Conservation (phyloP, 768 basidiomycete genomes). For the Leccinum rimulosum region DNA sequence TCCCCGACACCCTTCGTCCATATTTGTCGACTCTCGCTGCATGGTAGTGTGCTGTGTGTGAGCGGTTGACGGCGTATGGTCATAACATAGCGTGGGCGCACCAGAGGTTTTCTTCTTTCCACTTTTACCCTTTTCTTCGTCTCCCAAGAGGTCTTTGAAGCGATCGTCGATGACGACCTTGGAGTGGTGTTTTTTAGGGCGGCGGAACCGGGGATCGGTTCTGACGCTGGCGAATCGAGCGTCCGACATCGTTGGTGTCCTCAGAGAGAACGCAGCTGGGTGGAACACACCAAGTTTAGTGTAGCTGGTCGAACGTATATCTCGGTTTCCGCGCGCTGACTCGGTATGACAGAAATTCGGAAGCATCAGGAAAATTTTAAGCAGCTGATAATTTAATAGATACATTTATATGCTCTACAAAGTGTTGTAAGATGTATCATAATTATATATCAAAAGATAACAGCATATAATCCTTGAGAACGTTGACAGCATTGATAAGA, state of each 20-base stretch:
- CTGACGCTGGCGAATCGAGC: slow-evolving; percentile 84
- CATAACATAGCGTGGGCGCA: slow-evolving; percentile 8
- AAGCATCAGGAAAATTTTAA: too few relatives aligned
- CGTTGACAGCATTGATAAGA: too few relatives aligned
- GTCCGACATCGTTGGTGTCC: slow-evolving; percentile 53
- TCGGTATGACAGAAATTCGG: not conserved
- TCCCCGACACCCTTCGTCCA: slow-evolving; percentile 67
- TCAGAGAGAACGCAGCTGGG: not conserved
- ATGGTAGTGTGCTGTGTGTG: not conserved
- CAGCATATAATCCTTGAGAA: too few relatives aligned
- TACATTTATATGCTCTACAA: too few relatives aligned
- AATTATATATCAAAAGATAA: too few relatives aligned
- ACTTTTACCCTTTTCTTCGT: slow-evolving; percentile 40
- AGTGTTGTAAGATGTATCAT: too few relatives aligned
- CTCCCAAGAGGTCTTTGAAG: slow-evolving; percentile 76
- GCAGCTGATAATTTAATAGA: too few relatives aligned
- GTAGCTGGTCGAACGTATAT: not conserved
- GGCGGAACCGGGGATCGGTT: slow-evolving; percentile 91
- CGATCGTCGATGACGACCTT: slow-evolving; percentile 91
- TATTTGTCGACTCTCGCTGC: slow-evolving; percentile 83
- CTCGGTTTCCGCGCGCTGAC: not conserved
- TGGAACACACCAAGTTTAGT: not conserved
- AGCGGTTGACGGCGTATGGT: not conserved
- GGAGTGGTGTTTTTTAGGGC: slow-evolving; percentile 71
- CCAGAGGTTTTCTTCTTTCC: slow-evolving; percentile 13